phyloP scores from a whole-genome alignment of 345 rosid species.

The Euphorbia peplus region DNA sequence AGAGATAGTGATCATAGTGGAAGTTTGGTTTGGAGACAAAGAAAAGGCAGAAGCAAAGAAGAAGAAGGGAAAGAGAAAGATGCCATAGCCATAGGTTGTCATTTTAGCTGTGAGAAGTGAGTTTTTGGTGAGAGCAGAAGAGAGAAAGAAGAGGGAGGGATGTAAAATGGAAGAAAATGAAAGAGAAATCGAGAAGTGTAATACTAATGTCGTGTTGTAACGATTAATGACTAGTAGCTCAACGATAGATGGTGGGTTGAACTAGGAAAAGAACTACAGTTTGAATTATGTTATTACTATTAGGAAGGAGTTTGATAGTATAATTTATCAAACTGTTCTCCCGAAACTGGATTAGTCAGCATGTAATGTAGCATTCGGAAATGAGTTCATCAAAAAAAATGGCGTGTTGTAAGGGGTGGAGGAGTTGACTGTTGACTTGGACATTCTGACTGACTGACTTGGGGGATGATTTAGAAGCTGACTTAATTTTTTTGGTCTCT shows the following conservation, averaged over 20 bases:
- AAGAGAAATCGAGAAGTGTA: background rate
- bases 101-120: background rate
- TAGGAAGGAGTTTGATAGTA: no score
- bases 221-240: no score
- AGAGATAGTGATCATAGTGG: constrained; percentile 42
- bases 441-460: background rate
- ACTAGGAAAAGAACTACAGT: no score
- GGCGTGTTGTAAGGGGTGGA: constrained; percentile 23
- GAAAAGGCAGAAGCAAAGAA: constrained; percentile 27
- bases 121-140: no score
- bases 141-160: background rate
- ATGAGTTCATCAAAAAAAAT: constrained; percentile 11
- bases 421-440: constrained; percentile 29
- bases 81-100: constrained; percentile 11
- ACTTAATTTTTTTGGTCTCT: background rate
- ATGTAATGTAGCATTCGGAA: no score
- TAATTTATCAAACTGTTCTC: no score
- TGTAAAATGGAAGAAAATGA: background rate
- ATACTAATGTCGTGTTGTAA: no score
- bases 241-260: no score
- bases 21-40: constrained; percentile 37
- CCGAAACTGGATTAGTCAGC: no score
- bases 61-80: constrained; percentile 20
- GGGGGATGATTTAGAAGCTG: no score
- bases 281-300: no score